Evolutionary conservation across 2,329 filamentous ascomycete species (phyloP).

Genomic region (Sphaceloma murrayae): DNA sequence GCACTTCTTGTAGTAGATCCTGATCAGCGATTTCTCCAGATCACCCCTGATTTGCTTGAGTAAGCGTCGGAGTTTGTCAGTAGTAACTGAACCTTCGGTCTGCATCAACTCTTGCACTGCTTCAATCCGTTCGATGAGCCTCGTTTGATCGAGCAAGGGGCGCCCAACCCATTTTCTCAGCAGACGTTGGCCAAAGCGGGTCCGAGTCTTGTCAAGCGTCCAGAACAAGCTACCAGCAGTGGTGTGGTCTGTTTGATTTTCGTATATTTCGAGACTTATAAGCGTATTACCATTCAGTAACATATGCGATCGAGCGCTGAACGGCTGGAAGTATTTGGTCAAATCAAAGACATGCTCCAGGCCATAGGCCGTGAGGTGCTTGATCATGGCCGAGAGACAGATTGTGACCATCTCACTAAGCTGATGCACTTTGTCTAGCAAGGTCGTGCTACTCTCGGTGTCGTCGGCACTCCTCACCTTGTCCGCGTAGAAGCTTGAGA

Average conservation of each 20-base stretch:
- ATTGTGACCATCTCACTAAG: constrained; percentile 79
- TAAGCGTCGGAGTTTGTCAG: constrained; percentile 65
- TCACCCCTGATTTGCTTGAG: constrained; percentile 66
- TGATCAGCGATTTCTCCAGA: constrained; percentile 83
- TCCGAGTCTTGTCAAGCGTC: constrained; percentile 87
- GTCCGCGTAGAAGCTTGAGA: constrained; percentile 84
- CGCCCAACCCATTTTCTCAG: constrained; percentile 92
- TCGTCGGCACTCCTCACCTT: constrained; percentile 54
- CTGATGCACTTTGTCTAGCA: constrained; percentile 78
- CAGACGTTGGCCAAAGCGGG: constrained; percentile 76
- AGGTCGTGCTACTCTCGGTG: constrained; percentile 39
- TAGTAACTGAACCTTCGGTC: constrained; percentile 53
- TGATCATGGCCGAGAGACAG: constrained; percentile 94
- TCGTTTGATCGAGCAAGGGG: constrained; percentile 66
- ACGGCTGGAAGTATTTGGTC: constrained; percentile 94
- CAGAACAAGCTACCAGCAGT: constrained; percentile 87
- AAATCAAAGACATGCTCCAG: constrained; percentile 91
- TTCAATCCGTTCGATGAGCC: constrained; percentile 66
- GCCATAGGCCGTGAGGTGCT: constrained; percentile 80
- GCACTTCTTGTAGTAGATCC: constrained; percentile 97
- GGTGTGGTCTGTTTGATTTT: constrained; percentile 80
- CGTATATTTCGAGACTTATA: constrained; percentile 88
- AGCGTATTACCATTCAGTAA: constrained; percentile 89
- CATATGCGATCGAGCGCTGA: constrained; percentile 92
- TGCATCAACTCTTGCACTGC: constrained; percentile 81